Evolutionary conservation across 2,329 filamentous ascomycete genomes (phyloP).

Genomic region (Kalmusia sp.): DNA sequence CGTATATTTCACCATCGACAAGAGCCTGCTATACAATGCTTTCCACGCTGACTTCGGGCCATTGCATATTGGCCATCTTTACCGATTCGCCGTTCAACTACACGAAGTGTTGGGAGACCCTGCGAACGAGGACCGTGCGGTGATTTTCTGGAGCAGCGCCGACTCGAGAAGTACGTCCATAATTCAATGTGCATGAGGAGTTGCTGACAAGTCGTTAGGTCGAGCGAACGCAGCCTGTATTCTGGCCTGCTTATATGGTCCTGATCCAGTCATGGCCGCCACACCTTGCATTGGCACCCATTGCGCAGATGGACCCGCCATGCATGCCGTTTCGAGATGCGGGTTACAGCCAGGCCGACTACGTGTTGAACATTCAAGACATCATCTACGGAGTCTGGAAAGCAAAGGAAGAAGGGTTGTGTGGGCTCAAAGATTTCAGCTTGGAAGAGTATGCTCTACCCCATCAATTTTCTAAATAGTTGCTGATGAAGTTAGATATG

Average conservation of each 20-base stretch:
- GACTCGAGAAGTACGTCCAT: constrained; percentile 81
- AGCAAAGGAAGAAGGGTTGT: constrained; percentile 93
- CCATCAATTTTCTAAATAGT: not conserved
- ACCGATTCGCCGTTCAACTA: constrained; percentile 93
- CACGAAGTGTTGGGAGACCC: constrained; percentile 93
- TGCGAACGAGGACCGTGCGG: constrained; percentile 85
- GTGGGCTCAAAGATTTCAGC: constrained; percentile 90
- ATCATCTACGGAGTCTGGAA: constrained; percentile 99
- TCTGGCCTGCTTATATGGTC: constrained; percentile 98
- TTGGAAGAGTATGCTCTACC: constrained; percentile 74
- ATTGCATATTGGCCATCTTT: constrained; percentile 94
- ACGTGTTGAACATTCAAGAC: constrained; percentile 93
- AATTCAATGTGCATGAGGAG: not conserved
- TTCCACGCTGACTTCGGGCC: constrained; percentile 99
- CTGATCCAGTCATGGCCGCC: constrained; percentile 97
- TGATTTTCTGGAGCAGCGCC: constrained; percentile 95
- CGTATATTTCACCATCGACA: constrained; percentile 95
- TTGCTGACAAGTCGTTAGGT: constrained; percentile 57
- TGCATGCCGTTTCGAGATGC: constrained; percentile 99
- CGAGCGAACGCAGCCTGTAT: constrained; percentile 94
- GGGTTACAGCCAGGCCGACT: constrained; percentile 98
- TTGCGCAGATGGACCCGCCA: constrained; percentile 94
- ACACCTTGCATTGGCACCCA: constrained; percentile 91
- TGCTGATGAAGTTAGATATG: constrained; percentile 68
- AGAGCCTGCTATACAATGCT: constrained; percentile 92